Evolutionary conservation across 208 protist species (phyloP), one percentile per base, ranked within the genome.

Genomic region (Wallacemonas sp.): DNA sequence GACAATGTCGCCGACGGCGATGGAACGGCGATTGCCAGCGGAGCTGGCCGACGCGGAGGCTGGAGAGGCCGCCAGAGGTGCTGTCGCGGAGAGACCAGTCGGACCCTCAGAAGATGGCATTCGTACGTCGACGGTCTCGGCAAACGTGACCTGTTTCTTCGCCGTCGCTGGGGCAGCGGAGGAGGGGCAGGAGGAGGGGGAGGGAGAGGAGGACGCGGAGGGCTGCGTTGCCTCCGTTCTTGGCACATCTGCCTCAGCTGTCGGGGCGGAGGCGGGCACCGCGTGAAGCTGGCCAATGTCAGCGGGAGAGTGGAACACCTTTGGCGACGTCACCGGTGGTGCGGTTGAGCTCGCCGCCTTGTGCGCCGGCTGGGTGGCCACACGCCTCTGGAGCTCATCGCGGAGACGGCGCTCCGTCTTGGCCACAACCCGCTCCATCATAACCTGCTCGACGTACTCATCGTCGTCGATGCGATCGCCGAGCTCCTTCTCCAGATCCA

Each of bases 401-500:
- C 68, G 70, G 9, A 96, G 65, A 0, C 83, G 80, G 58, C 47
- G 65, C 68, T 96, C 90, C 71, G 92, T 96, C 67, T 96, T 96
- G 14, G 61, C 80, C 23, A 96, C 90, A 65, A 96, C 79, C 52
- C 76, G 80, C 56, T 87, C 80, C 60, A 76, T 89, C 81, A 96
- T 88, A 32, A 93, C 32, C 29, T 74, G 68, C 74, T 96, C 87
- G 12, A 92, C 85, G 43, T 81, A 73, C 56, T 87, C 85, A 41
- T 84, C 78, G 54, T 92, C 82, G 52, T 92, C 75, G 36, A 91
- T 68, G n/a, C 62, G 70, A 17, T 89, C 85, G 23, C 73, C 83
- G 27, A 93, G 70, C 56, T 92, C 83, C 38, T 60, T 72, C 55
- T 93, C 90, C 44, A 93, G 85, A 6, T 77, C 78, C 24, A 89